phyloP scores from a whole-genome alignment of 352 stramenopile species.

The Phytopythium kandeliae region DNA sequence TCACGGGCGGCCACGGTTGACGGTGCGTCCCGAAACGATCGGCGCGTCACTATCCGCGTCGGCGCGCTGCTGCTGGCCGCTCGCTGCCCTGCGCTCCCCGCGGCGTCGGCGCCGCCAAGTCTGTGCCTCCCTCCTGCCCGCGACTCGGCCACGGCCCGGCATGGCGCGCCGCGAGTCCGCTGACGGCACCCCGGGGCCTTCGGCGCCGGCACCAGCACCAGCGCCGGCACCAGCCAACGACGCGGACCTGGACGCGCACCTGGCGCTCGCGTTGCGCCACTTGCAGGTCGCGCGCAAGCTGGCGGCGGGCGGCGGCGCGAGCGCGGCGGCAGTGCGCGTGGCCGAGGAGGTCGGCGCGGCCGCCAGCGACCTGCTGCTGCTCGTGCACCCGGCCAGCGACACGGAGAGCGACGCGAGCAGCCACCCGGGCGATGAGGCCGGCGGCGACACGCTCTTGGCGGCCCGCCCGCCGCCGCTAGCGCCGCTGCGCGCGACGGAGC shows the following conservation, averaged over 20 bases:
- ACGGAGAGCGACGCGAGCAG: conserved; percentile 2
- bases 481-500: conserved; percentile 31
- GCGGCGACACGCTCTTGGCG: background rate
- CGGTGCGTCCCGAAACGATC: too few species aligned
- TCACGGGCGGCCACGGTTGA: too few species aligned
- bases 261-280: conserved; percentile 28
- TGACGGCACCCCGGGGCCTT: too few species aligned
- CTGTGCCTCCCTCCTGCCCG: background rate
- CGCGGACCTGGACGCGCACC: conserved; percentile 3
- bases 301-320: background rate
- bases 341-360: conserved; percentile 21
- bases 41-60: too few species aligned
- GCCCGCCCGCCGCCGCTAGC: conserved; percentile 18
- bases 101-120: background rate
- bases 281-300: conserved; percentile 25
- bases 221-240: too few species aligned
- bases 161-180: background rate
- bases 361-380: background rate
- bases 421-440: conserved; percentile 3
- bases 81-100: too few species aligned
- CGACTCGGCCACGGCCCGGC: background rate
- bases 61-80: too few species aligned
- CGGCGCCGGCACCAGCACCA: too few species aligned
- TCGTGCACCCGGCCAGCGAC: background rate
- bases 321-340: conserved; percentile 10